phyloP scores from a whole-genome alignment of 805 yeast genomes.

The Ogataea neopini region DNA sequence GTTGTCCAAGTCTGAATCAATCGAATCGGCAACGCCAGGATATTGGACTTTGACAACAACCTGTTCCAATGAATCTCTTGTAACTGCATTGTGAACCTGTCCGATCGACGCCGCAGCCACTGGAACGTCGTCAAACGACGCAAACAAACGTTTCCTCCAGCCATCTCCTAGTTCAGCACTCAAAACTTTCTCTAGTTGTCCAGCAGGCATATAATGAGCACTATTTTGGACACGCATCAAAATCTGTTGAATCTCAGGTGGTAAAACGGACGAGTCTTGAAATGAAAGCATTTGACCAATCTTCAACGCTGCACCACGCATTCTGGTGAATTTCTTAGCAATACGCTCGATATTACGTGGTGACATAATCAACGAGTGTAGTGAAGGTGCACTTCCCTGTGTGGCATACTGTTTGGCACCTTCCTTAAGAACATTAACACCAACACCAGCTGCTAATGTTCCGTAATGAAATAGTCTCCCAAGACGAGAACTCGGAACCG shows the following conservation, averaged over 20 bases:
- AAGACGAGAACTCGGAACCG: constrained; percentile 86
- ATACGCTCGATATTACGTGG: constrained; percentile 85
- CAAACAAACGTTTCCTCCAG: constrained; percentile 72
- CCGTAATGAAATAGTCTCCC: constrained; percentile 93
- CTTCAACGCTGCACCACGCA: constrained; percentile 99
- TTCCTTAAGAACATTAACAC: constrained; percentile 78
- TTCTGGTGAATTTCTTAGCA: constrained; percentile 83
- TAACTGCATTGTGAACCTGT: constrained; percentile 86
- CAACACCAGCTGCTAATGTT: constrained; percentile 86
- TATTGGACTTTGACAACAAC: constrained; percentile 97
- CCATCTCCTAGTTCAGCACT: constrained; percentile 68
- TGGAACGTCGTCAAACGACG: constrained; percentile 81
- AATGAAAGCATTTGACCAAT: constrained; percentile 96
- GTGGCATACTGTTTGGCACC: constrained; percentile 67
- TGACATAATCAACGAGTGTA: constrained; percentile 65
- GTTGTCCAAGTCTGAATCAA: constrained; percentile 91
- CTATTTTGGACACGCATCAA: constrained; percentile 85
- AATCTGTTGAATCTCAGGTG: constrained; percentile 80
- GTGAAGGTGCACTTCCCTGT: constrained; percentile 43
- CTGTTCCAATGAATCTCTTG: constrained; percentile 56
- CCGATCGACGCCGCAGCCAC: constrained; percentile 98
- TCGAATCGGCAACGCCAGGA: constrained; percentile 93
- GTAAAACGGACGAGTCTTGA: constrained; percentile 85
- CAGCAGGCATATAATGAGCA: constrained; percentile 96
- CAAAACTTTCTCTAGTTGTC: constrained; percentile 80